These are phyloP conservation scores for Austroboletus festivus DNA, from an alignment of 768 basidiomycete genomes.

Conservation along the genomic window DNA sequence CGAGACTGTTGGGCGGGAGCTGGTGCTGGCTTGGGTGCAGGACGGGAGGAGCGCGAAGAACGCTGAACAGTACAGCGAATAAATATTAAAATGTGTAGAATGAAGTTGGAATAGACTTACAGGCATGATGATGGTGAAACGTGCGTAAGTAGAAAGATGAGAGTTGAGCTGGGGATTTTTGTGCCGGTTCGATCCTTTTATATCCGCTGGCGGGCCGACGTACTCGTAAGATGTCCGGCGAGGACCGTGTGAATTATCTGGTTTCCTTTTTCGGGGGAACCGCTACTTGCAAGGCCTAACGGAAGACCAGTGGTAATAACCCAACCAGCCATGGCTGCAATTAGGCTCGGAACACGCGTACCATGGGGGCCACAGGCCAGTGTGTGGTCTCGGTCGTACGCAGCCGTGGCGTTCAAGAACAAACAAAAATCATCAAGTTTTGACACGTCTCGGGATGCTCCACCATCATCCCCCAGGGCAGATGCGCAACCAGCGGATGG, in stretches of 20 bases:
- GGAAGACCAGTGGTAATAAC: too few species aligned
- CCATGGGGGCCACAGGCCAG: conserved; percentile 27
- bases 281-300: too few species aligned
- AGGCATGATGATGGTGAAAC: conserved; percentile 40
- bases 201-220: conserved; percentile 6
- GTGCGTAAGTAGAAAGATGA: conserved; percentile 19
- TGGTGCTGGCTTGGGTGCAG: conserved; percentile 50
- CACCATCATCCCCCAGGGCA: conserved; percentile 7
- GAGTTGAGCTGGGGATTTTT: conserved; percentile 18
- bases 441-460: conserved; percentile 1
- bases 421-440: conserved; percentile 8
- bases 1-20: conserved; percentile 46
- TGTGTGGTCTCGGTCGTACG: conserved; percentile 23
- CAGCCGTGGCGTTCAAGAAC: conserved; percentile 13
- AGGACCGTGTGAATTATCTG: conserved; percentile 15
- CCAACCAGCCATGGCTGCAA: conserved; percentile 15
- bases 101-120: conserved; percentile 33
- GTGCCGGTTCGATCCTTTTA: conserved; percentile 18
- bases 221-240: conserved; percentile 21
- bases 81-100: background rate
- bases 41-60: conserved; percentile 72
- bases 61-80: conserved; percentile 43
- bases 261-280: conserved; percentile 12
- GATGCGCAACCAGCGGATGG: conserved; percentile 2
- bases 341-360: conserved; percentile 7